phyloP scores from a whole-genome alignment of 2,329 filamentous ascomycete genomes.

The Fusarium nygamai region DNA sequence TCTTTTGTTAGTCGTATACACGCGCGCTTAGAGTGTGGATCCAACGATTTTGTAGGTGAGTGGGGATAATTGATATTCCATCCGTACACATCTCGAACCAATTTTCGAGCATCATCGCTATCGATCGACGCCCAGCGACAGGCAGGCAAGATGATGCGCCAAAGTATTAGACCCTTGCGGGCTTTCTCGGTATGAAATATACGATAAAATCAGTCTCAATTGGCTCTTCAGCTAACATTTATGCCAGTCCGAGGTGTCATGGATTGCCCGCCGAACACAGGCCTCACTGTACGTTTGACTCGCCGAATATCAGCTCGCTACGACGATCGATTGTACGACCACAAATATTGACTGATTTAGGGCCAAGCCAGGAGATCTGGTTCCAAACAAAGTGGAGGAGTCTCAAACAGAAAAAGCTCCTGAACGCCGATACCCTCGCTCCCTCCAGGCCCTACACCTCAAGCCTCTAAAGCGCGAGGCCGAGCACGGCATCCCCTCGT shows the following conservation, averaged over 20 bases:
- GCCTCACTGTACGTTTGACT: conserved; percentile 41
- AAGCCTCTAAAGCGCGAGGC: conserved; percentile 81
- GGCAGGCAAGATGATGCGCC: conserved; percentile 46
- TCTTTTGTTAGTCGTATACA: background rate
- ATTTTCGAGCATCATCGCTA: conserved; percentile 36
- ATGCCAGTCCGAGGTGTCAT: conserved; percentile 35
- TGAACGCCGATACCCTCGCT: conserved; percentile 72
- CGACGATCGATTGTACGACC: background rate
- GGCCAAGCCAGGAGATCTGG: conserved; percentile 26
- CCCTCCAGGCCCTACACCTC: conserved; percentile 87
- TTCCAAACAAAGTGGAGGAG: conserved; percentile 24
- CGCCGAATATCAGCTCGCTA: background rate
- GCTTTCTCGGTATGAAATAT: conserved; percentile 37
- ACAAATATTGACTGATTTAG: conserved; percentile 22
- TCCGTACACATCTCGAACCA: conserved; percentile 4
- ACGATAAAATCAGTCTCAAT: background rate
- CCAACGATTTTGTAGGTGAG: background rate
- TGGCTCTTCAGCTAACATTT: conserved; percentile 11
- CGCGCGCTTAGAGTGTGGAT: background rate
- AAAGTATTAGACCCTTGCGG: conserved; percentile 39
- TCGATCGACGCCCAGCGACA: conserved; percentile 37
- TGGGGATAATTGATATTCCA: background rate
- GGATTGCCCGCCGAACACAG: conserved; percentile 40
- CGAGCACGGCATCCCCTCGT: conserved; percentile 81
- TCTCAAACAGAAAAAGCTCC: conserved; percentile 20